These are phyloP conservation scores for Lactarius evosmus DNA, from an alignment of 768 basidiomycete genomes.

Conservation along the genomic window DNA sequence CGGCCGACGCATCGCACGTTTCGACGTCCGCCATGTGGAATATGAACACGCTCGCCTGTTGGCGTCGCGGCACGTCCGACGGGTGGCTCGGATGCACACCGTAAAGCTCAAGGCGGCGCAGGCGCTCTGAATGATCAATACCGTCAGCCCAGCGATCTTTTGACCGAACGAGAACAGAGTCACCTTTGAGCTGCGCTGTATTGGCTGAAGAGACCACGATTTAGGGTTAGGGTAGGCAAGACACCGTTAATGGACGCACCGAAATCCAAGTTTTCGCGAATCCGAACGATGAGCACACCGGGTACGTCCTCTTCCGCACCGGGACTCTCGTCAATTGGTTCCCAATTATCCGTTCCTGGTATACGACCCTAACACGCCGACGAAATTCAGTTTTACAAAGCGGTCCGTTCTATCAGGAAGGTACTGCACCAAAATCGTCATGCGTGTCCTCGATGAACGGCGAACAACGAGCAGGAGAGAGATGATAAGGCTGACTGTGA, in stretches of 20 bases:
- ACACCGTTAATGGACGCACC: conserved; percentile 48
- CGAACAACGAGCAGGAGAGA: conserved; percentile 88
- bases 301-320: conserved; percentile 77
- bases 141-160: conserved; percentile 7
- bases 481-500: conserved; percentile 83
- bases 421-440: conserved; percentile 77
- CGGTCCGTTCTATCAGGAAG: background rate
- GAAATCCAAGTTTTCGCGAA: conserved; percentile 89
- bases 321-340: conserved; percentile 82
- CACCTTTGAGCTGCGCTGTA: conserved; percentile 90
- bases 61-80: conserved; percentile 77
- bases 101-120: conserved; percentile 85
- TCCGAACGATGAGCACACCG: conserved; percentile 82
- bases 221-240: conserved; percentile 8
- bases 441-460: conserved; percentile 81
- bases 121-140: conserved; percentile 50
- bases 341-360: conserved; percentile 87
- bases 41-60: conserved; percentile 72
- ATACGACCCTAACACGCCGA: conserved; percentile 62
- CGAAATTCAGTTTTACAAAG: background rate
- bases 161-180: conserved; percentile 10
- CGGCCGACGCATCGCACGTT: conserved; percentile 87
- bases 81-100: conserved; percentile 80
- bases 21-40: conserved; percentile 95
- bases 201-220: conserved; percentile 57